phyloP scores from a whole-genome alignment of 345 rosid species.

The Ailanthus altissimus region DNA sequence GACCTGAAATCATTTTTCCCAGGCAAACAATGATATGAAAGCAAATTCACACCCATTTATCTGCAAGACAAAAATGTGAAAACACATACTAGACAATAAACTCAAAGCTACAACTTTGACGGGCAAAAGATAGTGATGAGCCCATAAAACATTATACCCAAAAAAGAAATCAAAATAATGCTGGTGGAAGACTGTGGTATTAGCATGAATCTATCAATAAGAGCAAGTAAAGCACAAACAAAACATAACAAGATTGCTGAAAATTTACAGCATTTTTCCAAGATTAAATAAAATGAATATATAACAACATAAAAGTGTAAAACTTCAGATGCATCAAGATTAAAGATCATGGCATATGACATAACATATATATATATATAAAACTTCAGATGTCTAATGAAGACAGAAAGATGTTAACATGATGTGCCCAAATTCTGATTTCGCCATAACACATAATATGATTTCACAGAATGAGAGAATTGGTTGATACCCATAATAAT shows the following conservation, averaged over 20 bases:
- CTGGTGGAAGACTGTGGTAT: neutral
- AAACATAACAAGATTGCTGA: neutral
- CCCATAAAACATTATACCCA: neutral
- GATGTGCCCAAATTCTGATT: neutral
- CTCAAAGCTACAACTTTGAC: constrained; percentile 1
- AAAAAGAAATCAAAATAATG: neutral
- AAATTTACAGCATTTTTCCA: neutral
- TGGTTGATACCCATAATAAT: neutral
- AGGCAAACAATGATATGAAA: constrained; percentile 55
- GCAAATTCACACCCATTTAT: constrained; percentile 77
- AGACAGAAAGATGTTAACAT: neutral
- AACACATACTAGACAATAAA: neutral
- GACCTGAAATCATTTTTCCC: constrained; percentile 68
- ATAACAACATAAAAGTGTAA: neutral
- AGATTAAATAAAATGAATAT: neutral
- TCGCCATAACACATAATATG: neutral
- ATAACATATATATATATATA: neutral
- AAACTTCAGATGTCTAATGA: neutral
- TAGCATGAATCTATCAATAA: neutral
- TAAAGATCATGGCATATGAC: neutral
- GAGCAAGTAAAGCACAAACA: neutral
- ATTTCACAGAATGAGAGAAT: neutral
- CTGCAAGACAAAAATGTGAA: constrained; percentile 38
- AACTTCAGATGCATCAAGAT: neutral
- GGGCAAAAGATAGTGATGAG: neutral